Percentiles rank a stretch among this genome's conserved stretches.
Conservation (phyloP, 1,284 basidiomycete genomes). For the Exsudoporus floridanus region DNA sequence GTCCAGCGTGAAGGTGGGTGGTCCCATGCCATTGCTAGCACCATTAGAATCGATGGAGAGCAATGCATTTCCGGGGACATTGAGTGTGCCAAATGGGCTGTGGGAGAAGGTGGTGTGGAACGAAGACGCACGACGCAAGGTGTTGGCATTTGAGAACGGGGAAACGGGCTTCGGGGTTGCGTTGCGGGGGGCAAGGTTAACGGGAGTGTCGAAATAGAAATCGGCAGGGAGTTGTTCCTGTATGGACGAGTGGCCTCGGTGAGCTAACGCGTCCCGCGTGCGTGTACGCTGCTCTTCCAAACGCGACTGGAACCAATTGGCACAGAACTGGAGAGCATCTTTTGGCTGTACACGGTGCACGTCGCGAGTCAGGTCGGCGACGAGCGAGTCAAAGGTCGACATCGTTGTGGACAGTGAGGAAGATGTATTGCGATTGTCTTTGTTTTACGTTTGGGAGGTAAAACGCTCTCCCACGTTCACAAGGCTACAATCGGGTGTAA, state of each 20-base stretch:
- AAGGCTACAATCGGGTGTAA: neutral
- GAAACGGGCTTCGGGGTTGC: slow-evolving; percentile 42
- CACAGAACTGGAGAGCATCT: slow-evolving; percentile 91
- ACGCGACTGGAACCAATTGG: slow-evolving; percentile 91
- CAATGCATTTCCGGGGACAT: slow-evolving; percentile 74
- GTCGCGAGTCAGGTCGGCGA: slow-evolving; percentile 87
- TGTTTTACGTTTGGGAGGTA: slow-evolving; percentile 12
- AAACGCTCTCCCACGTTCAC: slow-evolving; percentile 29
- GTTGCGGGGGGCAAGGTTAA: slow-evolving; percentile 34
- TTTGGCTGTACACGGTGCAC: slow-evolving; percentile 80
- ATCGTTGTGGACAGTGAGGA: slow-evolving; percentile 24
- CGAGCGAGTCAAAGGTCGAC: slow-evolving; percentile 77
- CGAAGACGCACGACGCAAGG: slow-evolving; percentile 47
- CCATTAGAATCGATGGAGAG: slow-evolving; percentile 47
- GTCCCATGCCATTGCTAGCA: slow-evolving; percentile 29
- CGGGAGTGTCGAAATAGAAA: slow-evolving; percentile 57
- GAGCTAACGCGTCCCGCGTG: slow-evolving; percentile 63
- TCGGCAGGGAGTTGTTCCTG: slow-evolving; percentile 54
- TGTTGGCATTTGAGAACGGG: slow-evolving; percentile 47
- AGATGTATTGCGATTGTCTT: neutral
- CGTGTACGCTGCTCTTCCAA: slow-evolving; percentile 80
- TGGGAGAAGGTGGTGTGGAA: slow-evolving; percentile 53
- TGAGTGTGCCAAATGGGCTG: slow-evolving; percentile 73
- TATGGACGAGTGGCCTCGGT: slow-evolving; percentile 47
- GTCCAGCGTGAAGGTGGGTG: slow-evolving; percentile 59